Evolutionary conservation across 1,284 basidiomycete species (phyloP).

Genomic region (Leccinum subspadiceum): DNA sequence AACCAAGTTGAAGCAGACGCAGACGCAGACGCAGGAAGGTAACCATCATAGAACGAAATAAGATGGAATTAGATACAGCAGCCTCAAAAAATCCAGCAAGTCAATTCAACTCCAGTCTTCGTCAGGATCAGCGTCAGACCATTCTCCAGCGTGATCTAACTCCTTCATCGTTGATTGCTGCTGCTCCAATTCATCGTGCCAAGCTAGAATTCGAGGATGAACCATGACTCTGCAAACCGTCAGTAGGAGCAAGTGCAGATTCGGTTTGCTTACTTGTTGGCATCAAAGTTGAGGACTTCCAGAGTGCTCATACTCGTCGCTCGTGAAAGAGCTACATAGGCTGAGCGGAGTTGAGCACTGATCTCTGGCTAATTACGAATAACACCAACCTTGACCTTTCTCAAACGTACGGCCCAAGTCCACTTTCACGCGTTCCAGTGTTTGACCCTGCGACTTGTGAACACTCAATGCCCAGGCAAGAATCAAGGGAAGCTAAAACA

Average conservation of each 20-base stretch:
- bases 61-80: not conserved
- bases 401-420: conserved; percentile 71
- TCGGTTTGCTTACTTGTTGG: conserved; percentile 55
- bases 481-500: conserved; percentile 68
- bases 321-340: conserved; percentile 91
- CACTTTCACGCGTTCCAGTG: conserved; percentile 73
- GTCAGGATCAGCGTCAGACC: conserved; percentile 25
- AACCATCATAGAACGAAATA: not conserved
- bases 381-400: conserved; percentile 65
- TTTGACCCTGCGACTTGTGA: conserved; percentile 87
- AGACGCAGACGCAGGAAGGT: not conserved
- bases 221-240: conserved; percentile 43
- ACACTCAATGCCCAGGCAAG: conserved; percentile 82
- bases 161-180: conserved; percentile 8
- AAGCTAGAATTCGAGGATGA: conserved; percentile 40
- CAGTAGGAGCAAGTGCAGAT: not conserved
- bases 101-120: conserved; percentile 13
- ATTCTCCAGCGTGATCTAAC: conserved; percentile 8
- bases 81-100: not conserved
- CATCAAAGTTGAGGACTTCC: conserved; percentile 80
- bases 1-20: not conserved
- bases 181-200: conserved; percentile 29
- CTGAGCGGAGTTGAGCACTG: conserved; percentile 40
- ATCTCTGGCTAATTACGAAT: not conserved
- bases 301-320: conserved; percentile 83